Evolutionary conservation across 495 filamentous ascomycete genomes (phyloP), one percentile per base, ranked within the genome.

Genomic region (Halenospora varia): DNA sequence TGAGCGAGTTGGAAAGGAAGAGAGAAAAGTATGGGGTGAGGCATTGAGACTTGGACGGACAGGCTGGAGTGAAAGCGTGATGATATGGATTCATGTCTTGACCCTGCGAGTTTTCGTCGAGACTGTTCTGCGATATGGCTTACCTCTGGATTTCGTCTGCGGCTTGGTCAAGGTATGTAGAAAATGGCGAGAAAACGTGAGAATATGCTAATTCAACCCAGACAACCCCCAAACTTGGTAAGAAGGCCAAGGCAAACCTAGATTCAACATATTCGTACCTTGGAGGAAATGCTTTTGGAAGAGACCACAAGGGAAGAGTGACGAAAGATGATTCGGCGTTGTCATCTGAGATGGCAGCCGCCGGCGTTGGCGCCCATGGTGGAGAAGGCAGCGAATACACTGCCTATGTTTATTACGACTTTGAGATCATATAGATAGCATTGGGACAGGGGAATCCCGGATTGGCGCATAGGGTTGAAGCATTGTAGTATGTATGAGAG

Each of bases 341-440:
- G 50, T 85, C 87, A 25, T 85, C 82, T 41, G 91, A 96, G 56
- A 90, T 95, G 81, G 88, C 89, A 39, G 82, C 81, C 1, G 82
- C 78, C 1, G 85, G 81, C 18, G 63, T 82, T 29, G 78, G 74
- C 10, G 67, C 73, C 40, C 63, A 60, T 22, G 54, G 60, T 19
- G 87, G 84, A 29, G 86, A 89, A 59, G 84, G 83, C 46, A 82
- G 83, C 58, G 94, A 96, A 66, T 98, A 97, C 74, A 90, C 90
- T 55, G 85, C 94, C 25, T 98, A 95, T 74, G 95, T 97, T 69
- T 97, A 90, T 75, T 98, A 97, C 73, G 90, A 96, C 64, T 92
- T 97, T 69, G 88, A 91, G 68, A 86, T 95, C 68, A 77, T 80
- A 64, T 77, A 73, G 70, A 62, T 51, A 61, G 15, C 15, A 35